Base-by-base conservation (phyloP, 495 filamentous ascomycete species). In the Cryomyces antarcticus region DNA sequence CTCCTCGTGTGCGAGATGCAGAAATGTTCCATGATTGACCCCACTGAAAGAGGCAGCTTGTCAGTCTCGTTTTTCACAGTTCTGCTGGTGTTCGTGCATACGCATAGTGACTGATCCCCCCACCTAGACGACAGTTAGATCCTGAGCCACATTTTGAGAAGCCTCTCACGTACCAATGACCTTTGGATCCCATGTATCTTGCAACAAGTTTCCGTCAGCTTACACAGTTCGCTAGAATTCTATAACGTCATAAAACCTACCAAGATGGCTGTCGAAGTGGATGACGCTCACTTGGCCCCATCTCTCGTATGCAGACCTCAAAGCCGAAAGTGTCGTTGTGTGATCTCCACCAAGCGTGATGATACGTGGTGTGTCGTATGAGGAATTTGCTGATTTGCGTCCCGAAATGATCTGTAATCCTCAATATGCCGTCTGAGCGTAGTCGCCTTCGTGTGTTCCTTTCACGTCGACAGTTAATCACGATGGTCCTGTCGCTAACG, bases 1-100 rank as follows among this genome's bases (percentile, higher is more conserved):
- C 55, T 71, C 67, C 53, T 70, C 67, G 41, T 70, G 67, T 5
- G 66, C 67, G 40, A 71, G 54, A 43, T 71, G 66, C 2, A 71
- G 53, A 45, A 71, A 71, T 1, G 67, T 71, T 28, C 67, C 66
- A 43, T 69, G 67, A 44, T 69, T 69, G 41, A 71, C 62, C 28
- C 65, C 66, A 5, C 62, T 67, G 46, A 35, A 35, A 35, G 7
- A 12, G 17, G 12, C 28, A 12, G 1, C 39, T 48, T 37, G 46
- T 43, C 29, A 28, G 5, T 0, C 35, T n/a, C 12, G 17, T 17
- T 31, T 12, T 12, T 35, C 12, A 7, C 7, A 35, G 7, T 35
- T 7, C 33, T 35, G 33, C 7, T 35, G 7, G 17, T 17, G 29
- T 36, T 33, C 6, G 33, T 7, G 52, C 64, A 52, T 49, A 67